phyloP scores from a whole-genome alignment of 208 protist genomes.

The Leishmania turanica region DNA sequence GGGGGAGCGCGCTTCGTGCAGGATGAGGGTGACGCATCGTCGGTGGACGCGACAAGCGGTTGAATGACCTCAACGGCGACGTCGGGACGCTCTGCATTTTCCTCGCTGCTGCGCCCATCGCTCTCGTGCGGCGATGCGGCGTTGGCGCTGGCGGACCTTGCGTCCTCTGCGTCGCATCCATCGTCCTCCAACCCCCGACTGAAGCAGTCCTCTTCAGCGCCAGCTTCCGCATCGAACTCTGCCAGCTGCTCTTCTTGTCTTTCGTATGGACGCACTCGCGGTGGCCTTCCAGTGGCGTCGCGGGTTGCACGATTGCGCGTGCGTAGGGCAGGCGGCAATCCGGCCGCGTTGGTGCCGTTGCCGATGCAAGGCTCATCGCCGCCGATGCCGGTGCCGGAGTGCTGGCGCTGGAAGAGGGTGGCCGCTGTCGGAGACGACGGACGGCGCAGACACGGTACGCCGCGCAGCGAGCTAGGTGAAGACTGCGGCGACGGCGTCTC shows the following conservation, averaged over 20 bases:
- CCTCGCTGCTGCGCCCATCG: neutral
- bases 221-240: neutral
- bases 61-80: neutral
- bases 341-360: neutral
- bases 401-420: slow-evolving; percentile 1
- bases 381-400: neutral
- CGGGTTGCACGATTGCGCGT: slow-evolving; percentile 4
- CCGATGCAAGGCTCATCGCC: neutral
- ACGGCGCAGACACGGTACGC: neutral
- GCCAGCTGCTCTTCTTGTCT: neutral
- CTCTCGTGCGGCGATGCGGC: neutral
- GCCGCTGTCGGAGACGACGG: neutral
- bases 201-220: neutral
- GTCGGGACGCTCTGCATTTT: neutral
- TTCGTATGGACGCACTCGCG: neutral
- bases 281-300: slow-evolving; percentile 6
- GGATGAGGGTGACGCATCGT: neutral
- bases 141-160: neutral
- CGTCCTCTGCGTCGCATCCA: neutral
- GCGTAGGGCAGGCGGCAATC: neutral
- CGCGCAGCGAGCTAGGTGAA: neutral
- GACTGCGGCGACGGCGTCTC: neutral
- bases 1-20: neutral
- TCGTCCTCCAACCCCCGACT: neutral
- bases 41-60: neutral